Conservation (phyloP, 441 rosid species). For the Populus hybrid region DNA sequence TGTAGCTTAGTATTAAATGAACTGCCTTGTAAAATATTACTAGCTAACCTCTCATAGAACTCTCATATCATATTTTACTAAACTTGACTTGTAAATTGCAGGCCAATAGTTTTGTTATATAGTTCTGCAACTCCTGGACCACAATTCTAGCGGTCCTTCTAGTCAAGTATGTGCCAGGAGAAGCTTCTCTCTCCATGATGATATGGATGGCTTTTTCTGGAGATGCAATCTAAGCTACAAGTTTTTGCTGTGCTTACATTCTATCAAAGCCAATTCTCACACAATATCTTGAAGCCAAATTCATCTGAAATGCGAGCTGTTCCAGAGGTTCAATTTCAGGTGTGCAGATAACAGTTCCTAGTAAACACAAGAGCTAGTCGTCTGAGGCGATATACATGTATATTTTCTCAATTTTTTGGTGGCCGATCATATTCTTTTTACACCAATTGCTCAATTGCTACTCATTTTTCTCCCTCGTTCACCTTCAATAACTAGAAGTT, state of each 20-base stretch:
- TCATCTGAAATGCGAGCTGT: conserved; percentile 16
- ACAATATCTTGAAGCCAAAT: background rate
- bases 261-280: background rate
- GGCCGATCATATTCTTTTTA: background rate
- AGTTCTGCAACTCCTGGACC: conserved; percentile 17
- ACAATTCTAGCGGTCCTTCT: conserved; percentile 4
- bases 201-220: conserved; percentile 1
- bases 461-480: conserved; percentile 9
- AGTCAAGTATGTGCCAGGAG: conserved; percentile 15
- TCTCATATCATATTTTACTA: background rate
- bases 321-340: conserved; percentile 22
- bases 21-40: background rate
- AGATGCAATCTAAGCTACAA: background rate
- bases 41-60: background rate
- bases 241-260: conserved; percentile 11
- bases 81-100: conserved; percentile 21
- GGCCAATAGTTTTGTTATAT: conserved; percentile 18
- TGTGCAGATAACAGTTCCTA: conserved; percentile 26
- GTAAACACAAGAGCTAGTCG: conserved; percentile 6
- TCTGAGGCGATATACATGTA: conserved; percentile 29
- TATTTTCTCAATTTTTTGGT: conserved; percentile 1
- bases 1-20: background rate
- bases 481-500: background rate
- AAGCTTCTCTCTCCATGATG: background rate
- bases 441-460: conserved; percentile 8